These are phyloP conservation scores for Tetrahymena borealis DNA, from an alignment of 73 alveolate species.

Conservation along the genomic window DNA sequence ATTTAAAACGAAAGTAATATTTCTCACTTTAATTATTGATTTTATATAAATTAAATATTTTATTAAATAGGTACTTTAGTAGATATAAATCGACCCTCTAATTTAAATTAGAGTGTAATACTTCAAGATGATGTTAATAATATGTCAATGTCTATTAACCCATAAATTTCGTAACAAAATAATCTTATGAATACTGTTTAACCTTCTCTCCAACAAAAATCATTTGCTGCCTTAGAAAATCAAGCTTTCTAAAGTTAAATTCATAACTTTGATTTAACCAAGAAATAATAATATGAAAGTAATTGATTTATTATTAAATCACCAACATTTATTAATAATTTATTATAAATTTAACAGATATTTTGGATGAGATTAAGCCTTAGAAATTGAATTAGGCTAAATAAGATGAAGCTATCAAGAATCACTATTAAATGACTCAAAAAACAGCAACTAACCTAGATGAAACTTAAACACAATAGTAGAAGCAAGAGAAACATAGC, in stretches of 20 bases:
- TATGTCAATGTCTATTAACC: background rate
- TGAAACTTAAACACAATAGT: background rate
- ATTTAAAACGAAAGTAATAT: background rate
- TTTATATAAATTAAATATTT: background rate
- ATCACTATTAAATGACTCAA: background rate
- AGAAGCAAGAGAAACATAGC: background rate
- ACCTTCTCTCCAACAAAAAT: background rate
- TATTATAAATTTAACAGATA: background rate
- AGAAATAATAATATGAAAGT: background rate
- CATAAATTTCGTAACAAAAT: background rate
- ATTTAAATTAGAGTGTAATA: background rate
- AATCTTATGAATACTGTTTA: background rate
- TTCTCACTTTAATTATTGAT: background rate
- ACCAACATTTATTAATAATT: background rate
- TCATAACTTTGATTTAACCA: background rate
- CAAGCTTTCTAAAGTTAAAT: background rate
- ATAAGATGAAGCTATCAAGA: background rate
- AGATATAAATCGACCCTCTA: background rate
- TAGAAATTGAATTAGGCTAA: background rate
- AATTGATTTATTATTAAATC: background rate
- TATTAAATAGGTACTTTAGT: background rate
- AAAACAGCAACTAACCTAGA: background rate
- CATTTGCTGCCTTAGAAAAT: background rate
- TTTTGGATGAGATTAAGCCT: background rate
- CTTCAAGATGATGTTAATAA: background rate